Evolutionary conservation across 2,329 filamentous ascomycete genomes (phyloP).

Genomic region (Colletotrichum sp.): DNA sequence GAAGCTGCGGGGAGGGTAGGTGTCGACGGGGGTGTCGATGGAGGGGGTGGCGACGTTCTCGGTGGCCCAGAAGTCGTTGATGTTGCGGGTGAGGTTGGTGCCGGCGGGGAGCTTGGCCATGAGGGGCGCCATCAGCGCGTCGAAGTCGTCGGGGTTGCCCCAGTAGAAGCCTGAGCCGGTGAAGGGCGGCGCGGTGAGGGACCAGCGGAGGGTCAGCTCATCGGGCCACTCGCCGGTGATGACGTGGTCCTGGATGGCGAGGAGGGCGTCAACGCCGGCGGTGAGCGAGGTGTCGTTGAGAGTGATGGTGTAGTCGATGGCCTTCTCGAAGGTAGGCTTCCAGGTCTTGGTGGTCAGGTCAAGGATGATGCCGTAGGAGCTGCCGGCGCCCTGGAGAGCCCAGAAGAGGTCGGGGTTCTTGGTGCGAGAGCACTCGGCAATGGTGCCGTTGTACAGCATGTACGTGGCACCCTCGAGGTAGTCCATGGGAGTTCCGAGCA

Average conservation of each 20-base stretch:
- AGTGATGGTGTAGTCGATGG: slow-evolving; percentile 18
- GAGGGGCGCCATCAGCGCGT: slow-evolving; percentile 15
- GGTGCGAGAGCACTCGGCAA: slow-evolving; percentile 13
- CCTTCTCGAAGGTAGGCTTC: slow-evolving; percentile 4
- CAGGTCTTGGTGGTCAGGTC: slow-evolving; percentile 17
- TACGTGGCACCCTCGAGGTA: slow-evolving; percentile 17
- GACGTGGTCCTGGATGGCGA: slow-evolving; percentile 18
- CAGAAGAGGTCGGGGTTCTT: slow-evolving; percentile 22
- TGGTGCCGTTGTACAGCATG: slow-evolving; percentile 24
- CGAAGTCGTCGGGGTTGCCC: slow-evolving; percentile 19
- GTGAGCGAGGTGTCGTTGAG: slow-evolving; percentile 6
- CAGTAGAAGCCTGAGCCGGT: slow-evolving; percentile 21
- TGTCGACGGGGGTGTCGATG: slow-evolving; percentile 9
- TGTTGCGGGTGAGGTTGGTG: slow-evolving; percentile 12
- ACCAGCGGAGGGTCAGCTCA: slow-evolving; percentile 20
- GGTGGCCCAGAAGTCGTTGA: slow-evolving; percentile 19
- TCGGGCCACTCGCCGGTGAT: slow-evolving; percentile 16
- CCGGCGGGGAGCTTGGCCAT: slow-evolving; percentile 5
- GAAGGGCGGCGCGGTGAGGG: slow-evolving; percentile 10
- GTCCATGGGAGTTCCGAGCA: slow-evolving; percentile 21
- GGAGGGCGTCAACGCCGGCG: slow-evolving; percentile 7
- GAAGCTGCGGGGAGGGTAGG: slow-evolving; percentile 17
- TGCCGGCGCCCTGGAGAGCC: slow-evolving; percentile 22
- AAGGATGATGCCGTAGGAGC: slow-evolving; percentile 19
- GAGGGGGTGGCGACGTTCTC: slow-evolving; percentile 19